These are phyloP conservation scores for Neurospora sp. DNA, from an alignment of 495 filamentous ascomycete species.

Conservation along the genomic window DNA sequence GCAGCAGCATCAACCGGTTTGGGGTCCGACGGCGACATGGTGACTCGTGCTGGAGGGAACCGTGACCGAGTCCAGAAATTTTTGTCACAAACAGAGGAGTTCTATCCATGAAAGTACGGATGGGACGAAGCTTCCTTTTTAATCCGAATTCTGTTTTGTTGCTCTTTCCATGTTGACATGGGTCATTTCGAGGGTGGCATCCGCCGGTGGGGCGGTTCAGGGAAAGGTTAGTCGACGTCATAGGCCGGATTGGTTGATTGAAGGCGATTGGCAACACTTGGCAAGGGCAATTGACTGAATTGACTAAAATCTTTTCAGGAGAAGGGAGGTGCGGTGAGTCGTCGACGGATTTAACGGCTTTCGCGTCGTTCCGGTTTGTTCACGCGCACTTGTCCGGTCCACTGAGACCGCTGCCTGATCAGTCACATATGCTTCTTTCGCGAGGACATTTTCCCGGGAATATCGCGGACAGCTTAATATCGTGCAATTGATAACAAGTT, in stretches of 20 bases:
- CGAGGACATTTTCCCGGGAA: not conserved
- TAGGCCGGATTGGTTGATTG: not conserved
- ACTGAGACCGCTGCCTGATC: not conserved
- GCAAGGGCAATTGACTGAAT: not conserved
- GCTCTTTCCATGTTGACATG: not conserved
- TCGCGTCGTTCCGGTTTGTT: not conserved
- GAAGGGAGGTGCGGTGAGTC: not conserved
- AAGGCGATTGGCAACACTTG: not conserved
- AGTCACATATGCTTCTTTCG: not conserved
- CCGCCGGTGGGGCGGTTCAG: not conserved
- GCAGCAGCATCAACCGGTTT: not conserved
- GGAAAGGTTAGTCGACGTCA: not conserved
- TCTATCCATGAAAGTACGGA: not conserved
- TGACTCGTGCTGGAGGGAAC: not conserved
- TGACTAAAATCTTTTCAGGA: not conserved
- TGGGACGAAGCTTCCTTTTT: not conserved
- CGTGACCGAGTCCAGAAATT: not conserved
- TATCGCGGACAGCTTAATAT: not conserved
- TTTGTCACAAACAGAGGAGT: not conserved
- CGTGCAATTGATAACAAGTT: not conserved
- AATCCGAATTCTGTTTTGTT: not conserved
- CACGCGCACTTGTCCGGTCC: not conserved
- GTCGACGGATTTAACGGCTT: not conserved
- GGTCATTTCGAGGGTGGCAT: not conserved
- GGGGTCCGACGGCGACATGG: not conserved